These are phyloP conservation scores for Pichia sp. DNA, from an alignment of 1,139 yeast genomes.

Conservation along the genomic window DNA sequence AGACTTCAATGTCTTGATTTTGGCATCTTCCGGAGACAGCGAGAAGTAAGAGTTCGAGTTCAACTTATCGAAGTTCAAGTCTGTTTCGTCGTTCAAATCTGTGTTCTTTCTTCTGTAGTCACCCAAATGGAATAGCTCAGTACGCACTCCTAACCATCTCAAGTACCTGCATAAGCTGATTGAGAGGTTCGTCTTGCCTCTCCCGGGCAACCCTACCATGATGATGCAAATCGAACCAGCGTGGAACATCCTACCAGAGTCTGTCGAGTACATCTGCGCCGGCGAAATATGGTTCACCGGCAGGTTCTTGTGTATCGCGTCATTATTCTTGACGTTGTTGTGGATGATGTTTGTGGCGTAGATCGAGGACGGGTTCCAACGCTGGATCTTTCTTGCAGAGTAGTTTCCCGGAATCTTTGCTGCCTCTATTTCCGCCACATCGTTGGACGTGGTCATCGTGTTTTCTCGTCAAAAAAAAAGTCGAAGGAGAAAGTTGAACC, in stretches of 20 bases:
- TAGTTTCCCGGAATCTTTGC: conserved; percentile 44
- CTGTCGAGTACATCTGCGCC: conserved; percentile 88
- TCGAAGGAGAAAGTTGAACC: too few species aligned
- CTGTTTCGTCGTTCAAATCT: conserved; percentile 8
- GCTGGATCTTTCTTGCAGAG: conserved; percentile 45
- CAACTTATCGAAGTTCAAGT: conserved; percentile 32
- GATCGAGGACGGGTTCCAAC: conserved; percentile 37
- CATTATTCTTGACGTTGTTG: conserved; percentile 29
- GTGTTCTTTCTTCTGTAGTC: conserved; percentile 73
- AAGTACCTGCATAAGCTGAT: conserved; percentile 88
- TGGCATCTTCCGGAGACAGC: conserved; percentile 52
- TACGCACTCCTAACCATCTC: conserved; percentile 92
- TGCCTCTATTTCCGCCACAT: conserved; percentile 34
- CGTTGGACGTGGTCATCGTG: conserved; percentile 6
- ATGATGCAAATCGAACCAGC: conserved; percentile 92
- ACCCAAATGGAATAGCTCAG: conserved; percentile 88
- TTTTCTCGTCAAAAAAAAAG: background rate
- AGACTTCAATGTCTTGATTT: conserved; percentile 54
- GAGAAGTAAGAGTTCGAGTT: conserved; percentile 71
- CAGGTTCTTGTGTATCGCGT: conserved; percentile 53
- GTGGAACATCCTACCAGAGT: conserved; percentile 84
- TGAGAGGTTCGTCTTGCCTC: conserved; percentile 92
- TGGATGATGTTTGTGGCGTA: conserved; percentile 14
- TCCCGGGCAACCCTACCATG: conserved; percentile 90
- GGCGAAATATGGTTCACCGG: conserved; percentile 59